A percentile compares a stretch with the other conserved stretches of the same genome.
Conservation (phyloP, 2,329 filamentous ascomycete species). For the Trichoderma endophyticum region DNA sequence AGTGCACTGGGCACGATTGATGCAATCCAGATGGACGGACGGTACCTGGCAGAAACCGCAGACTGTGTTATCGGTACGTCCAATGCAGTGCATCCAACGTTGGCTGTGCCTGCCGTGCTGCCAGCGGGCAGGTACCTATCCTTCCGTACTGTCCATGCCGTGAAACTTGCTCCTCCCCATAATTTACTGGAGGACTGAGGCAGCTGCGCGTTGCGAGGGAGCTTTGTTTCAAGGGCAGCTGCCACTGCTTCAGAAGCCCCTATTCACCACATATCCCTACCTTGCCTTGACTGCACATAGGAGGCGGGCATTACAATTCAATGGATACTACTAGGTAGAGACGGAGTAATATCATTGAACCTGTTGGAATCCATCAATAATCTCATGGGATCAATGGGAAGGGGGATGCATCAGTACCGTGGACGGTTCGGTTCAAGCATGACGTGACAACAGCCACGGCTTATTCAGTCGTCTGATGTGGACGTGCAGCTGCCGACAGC, state of each 20-base stretch:
- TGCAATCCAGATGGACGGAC: neutral
- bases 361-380: neutral
- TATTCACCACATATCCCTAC: neutral
- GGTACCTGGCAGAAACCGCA: neutral
- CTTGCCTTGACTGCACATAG: neutral
- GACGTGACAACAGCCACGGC: neutral
- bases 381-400: neutral
- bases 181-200: neutral
- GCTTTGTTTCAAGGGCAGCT: slow-evolving; percentile 14
- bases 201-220: neutral
- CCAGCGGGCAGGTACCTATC: neutral
- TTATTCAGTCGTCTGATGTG: slow-evolving; percentile 5
- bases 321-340: neutral
- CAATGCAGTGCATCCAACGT: neutral
- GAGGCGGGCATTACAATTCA: neutral
- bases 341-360: neutral
- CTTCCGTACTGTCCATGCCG: neutral
- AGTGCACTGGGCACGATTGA: neutral
- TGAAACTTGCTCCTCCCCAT: slow-evolving; percentile 2
- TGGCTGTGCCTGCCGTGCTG: neutral
- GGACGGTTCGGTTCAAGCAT: neutral
- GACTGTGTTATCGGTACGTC: neutral
- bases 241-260: slow-evolving; percentile 6
- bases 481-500: neutral
- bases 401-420: neutral